These are phyloP conservation scores for Luffa aegyptiaca DNA, from an alignment of 306 rosid species.

Conservation along the genomic window DNA sequence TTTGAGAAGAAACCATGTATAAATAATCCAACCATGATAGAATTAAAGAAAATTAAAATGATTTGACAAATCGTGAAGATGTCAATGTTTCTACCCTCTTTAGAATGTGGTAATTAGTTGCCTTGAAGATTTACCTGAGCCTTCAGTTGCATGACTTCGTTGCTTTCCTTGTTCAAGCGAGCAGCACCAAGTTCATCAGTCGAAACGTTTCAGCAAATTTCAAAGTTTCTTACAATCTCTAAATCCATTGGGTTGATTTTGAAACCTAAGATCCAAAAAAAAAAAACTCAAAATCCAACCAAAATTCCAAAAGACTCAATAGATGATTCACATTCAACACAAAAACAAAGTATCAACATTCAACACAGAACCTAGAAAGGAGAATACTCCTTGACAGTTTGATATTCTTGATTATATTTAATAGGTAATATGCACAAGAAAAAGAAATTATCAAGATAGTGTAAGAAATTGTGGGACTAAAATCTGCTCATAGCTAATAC, in stretches of 20 bases:
- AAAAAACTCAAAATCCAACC: too few relatives aligned
- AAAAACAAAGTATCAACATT: not conserved
- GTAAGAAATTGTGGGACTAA: not conserved
- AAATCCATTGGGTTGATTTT: too few relatives aligned
- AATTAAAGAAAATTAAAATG: not conserved
- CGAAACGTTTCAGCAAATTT: constrained; percentile 89
- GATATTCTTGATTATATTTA: not conserved
- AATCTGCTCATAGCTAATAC: not conserved
- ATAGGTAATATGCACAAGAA: not conserved
- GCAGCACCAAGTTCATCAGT: constrained; percentile 86
- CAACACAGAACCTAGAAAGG: not conserved
- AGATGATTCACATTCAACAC: not conserved
- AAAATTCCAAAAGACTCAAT: not conserved
- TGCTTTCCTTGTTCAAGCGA: constrained; percentile 59
- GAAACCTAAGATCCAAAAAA: too few relatives aligned
- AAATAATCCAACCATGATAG: too few relatives aligned
- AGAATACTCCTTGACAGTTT: not conserved
- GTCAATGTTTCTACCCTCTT: not conserved
- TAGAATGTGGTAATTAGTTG: not conserved
- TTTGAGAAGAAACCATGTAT: too few relatives aligned
- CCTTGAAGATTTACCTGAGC: constrained; percentile 45
- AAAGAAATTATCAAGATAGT: not conserved
- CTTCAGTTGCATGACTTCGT: constrained; percentile 71
- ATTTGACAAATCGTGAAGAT: not conserved
- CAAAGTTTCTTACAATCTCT: constrained; percentile 69